Base-by-base conservation (phyloP, 805 yeast genomes). In the Kuraishia hungarica region DNA sequence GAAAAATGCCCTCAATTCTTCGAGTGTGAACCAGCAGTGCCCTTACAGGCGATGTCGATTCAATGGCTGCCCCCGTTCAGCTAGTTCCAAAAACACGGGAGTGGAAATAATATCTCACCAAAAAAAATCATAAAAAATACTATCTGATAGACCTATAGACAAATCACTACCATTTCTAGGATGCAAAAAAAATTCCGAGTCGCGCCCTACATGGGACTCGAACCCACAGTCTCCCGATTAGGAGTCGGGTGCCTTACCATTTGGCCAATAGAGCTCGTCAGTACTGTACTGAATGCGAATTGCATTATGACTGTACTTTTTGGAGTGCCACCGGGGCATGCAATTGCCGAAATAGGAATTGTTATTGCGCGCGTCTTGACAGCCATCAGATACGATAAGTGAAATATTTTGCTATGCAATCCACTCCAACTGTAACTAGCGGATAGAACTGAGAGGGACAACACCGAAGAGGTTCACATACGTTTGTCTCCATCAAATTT, bases 221-320 rank as follows among this genome's bases (percentile, higher is more conserved):
- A 71, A 71, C 75, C 74, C 66, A 65, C 69, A 74, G 70, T 70
- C 75, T 68, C 69, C 72, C 71, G 74, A 70, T 71, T 71, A 71
- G 74, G 74, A 71, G 75, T 70, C 74, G 71, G 72, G 69, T 72
- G 75, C 75, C 74, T 70, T 71, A 71, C 75, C 75, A 70, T 74
- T 71, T 70, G 74, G 75, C 75, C 74, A 71, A 70, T 66, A 65
- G 62, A 73, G 75, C 75, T 52, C 48, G 48, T 51, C 48, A 51
- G 53, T 35, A 35, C 43, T 35, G 43, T 7, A 17, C 4, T 35
- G n/a, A 35, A 35, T 35, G 43, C 43, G 11, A 35, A 10, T 35
- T 17, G 3, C 4, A 35, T 35, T 35, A 35, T 35, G 43, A 35
- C n/a, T 35, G 43, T 35, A 35, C 3, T 35, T 15, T 28, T 15